Evolutionary conservation across 2,329 filamentous ascomycete species (phyloP).

Genomic region (Juglanconis sp.): DNA sequence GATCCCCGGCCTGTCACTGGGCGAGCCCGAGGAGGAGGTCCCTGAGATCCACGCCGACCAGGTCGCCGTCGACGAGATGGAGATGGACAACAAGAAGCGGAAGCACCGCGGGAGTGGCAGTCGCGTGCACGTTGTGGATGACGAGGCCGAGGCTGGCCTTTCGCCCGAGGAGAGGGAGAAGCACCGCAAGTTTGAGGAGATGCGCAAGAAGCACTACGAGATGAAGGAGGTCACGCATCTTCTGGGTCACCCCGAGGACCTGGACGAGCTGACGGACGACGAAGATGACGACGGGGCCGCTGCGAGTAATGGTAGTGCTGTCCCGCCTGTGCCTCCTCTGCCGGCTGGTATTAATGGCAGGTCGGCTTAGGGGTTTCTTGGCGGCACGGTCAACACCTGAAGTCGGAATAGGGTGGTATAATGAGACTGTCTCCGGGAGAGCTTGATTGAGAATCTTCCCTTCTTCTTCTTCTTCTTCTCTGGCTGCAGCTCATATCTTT

Average conservation of each 20-base stretch:
- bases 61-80: slow-evolving; percentile 22
- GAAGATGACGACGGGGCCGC: slow-evolving; percentile 45
- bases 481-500: background rate
- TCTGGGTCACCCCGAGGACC: slow-evolving; percentile 70
- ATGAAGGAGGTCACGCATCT: slow-evolving; percentile 92
- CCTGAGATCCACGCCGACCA: slow-evolving; percentile 38
- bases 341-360: slow-evolving; percentile 32
- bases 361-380: slow-evolving; percentile 2
- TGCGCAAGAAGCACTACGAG: slow-evolving; percentile 96
- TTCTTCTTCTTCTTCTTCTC: background rate
- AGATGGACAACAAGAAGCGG: slow-evolving; percentile 6
- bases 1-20: slow-evolving; percentile 87
- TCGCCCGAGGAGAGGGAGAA: slow-evolving; percentile 79
- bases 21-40: slow-evolving; percentile 80
- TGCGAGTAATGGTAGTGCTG: slow-evolving; percentile 24
- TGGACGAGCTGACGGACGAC: slow-evolving; percentile 60
- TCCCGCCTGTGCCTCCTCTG: slow-evolving; percentile 42
- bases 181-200: slow-evolving; percentile 84
- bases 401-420: background rate
- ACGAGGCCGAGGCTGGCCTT: slow-evolving; percentile 55
- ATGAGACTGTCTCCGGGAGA: background rate
- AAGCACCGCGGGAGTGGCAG: slow-evolving; percentile 44
- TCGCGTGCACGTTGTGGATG: slow-evolving; percentile 73
- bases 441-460: background rate
- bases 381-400: background rate